These are phyloP conservation scores for Acaromyces ingoldii DNA, from an alignment of 1,284 basidiomycete species.

Conservation along the genomic window DNA sequence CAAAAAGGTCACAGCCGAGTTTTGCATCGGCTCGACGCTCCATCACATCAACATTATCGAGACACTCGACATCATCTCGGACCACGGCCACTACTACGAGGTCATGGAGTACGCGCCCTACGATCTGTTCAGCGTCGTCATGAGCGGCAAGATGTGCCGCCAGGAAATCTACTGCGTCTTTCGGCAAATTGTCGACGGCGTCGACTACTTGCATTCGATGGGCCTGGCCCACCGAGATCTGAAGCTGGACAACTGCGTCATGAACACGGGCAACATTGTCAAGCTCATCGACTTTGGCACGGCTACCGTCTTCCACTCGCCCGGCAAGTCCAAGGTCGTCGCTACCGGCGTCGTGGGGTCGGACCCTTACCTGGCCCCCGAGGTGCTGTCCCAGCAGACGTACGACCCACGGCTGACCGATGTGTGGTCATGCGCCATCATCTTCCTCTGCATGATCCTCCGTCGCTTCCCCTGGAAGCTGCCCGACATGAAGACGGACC, in stretches of 20 bases:
- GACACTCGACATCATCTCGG: constrained; percentile 95
- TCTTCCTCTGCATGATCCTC: constrained; percentile 98
- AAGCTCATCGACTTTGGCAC: constrained; percentile 99
- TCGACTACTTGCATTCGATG: constrained; percentile 94
- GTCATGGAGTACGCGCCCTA: constrained; percentile 97
- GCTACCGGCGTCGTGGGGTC: constrained; percentile 92
- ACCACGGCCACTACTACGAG: constrained; percentile 84
- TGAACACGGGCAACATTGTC: constrained; percentile 87
- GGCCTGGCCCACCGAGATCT: constrained; percentile 96
- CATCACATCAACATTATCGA: constrained; percentile 90
- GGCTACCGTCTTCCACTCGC: constrained; percentile 97
- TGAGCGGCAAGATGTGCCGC: constrained; percentile 97
- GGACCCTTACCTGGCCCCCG: constrained; percentile 96
- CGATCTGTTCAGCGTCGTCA: constrained; percentile 97
- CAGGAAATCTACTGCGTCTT: constrained; percentile 99
- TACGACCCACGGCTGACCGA: constrained; percentile 98
- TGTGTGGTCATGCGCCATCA: constrained; percentile 97
- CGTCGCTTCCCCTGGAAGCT: constrained; percentile 98
- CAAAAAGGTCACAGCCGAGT: constrained; percentile 98
- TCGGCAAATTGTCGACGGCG: constrained; percentile 95
- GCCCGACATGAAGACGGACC: constrained; percentile 87
- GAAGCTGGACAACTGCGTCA: constrained; percentile 99
- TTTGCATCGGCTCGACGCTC: constrained; percentile 85
- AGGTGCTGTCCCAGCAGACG: constrained; percentile 71
- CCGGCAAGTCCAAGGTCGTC: constrained; percentile 59